Evolutionary conservation across 306 rosid genomes (phyloP), one percentile per base, ranked within the genome.

Genomic region (Astragalus membranaceus): DNA sequence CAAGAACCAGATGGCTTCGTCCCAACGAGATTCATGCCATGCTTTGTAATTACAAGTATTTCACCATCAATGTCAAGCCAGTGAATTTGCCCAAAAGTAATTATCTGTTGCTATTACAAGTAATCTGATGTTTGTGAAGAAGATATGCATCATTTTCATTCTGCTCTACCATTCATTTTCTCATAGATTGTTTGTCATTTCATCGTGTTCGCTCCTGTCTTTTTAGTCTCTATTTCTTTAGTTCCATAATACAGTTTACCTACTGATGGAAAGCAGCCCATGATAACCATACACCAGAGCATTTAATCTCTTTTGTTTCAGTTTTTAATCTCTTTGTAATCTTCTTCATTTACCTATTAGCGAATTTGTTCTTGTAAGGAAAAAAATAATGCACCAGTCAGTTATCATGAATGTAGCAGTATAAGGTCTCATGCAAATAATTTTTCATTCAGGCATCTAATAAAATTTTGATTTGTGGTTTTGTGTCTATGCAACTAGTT

Each of bases 11-110:
- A 80, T 95, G 99, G 99, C 97, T 95, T 73, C 99, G 97, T 47
- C 95, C 99, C 55, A 95, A 95, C 78, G 99, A 95, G 80, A 95
- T 95, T 77, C 87, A 86, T 70, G 99, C 97, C 49, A 79, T 95
- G 52, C 95, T 95, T 15, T 89, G 82, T 73, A 95, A 95, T 80
- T 12, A 79, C 90, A 91, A 88, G 80, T 53, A 83, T 80, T 95
- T 95, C 80, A 67, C 65, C 83, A 83, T 95, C 79, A 14, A 64
- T 67, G 95, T 85, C 84, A 95, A 91, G 84, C 99, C 99, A 73
- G 81, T 86, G 87, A 80, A 80, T 83, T 78, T 91, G 69, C 99
- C 99, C 50, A 69, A 69, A 88, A 86, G 99, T 95, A 88, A 85
- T 71, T 55, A 47, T 77, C 73, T 80, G 55, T 75, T 59, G 32